Evolutionary conservation across 495 filamentous ascomycete species (phyloP), one percentile per base, ranked within the genome.

Genomic region (Aspergillus steynii): DNA sequence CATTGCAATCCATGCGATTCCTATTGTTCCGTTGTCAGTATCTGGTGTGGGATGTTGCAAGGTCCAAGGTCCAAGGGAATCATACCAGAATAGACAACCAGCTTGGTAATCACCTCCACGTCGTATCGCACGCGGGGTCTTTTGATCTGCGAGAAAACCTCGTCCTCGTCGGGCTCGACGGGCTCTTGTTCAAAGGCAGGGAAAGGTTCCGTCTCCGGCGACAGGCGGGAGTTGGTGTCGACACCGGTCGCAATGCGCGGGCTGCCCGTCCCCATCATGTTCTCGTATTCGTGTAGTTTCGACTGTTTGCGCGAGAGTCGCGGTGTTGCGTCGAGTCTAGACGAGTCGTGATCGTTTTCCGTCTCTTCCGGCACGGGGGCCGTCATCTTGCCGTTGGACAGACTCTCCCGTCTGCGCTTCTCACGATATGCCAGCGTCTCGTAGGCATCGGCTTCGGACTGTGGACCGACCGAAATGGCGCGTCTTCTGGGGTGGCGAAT

Each of bases 81-180:
- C 10, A 63, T 78, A 96, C 94, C 95, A 60, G 88, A 82, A 81
- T 99, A 99, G 47, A 99, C 92, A 67, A 99, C 89, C 55, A 99
- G 78, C 76, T 97, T 98, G 20, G 95, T 98, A 48, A 98, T 86
- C 26, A 99, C 94, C 71, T 99, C 95, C 8, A 97, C 94, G 77
- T 99, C 95, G 69, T 99, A 99, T 63, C 93, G 82, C 31, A 97
- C 93, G 56, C 95, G 86, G 25, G 95, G 92, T 73, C 87, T 93
- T 58, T 93, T 87, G 55, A 98, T 83, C 70, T 82, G 85, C 20
- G 86, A 87, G 71, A 97, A 97, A 66, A 99, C 86, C 67, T 96
- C 90, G 62, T 83, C 85, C 67, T 96, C 90, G 45, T 88, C 83
- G 29, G 76, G 73, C 57, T 82, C 80, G 37, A 42, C 37, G 45